Percentiles rank a stretch among this genome's conserved stretches.
Conservation (phyloP, 2,329 filamentous ascomycete genomes). For the Metarhizium sp. region DNA sequence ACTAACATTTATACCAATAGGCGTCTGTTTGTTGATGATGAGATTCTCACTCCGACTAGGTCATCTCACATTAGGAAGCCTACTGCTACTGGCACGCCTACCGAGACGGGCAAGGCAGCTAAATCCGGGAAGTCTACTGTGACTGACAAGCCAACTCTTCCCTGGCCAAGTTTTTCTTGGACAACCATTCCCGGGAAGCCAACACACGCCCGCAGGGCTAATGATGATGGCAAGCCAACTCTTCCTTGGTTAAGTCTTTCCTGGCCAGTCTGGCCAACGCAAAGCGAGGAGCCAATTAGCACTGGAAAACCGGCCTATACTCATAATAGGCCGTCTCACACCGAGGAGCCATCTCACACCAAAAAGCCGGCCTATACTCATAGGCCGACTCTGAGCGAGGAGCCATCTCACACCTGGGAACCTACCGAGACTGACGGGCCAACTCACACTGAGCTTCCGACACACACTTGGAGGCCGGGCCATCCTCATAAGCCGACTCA, state of each 20-base stretch:
- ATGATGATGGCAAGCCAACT: too few species aligned
- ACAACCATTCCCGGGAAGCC: too few species aligned
- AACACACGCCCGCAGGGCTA: too few species aligned
- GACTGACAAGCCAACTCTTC: too few species aligned
- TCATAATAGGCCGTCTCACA: not conserved
- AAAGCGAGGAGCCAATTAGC: not conserved
- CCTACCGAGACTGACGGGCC: too few species aligned
- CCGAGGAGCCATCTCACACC: not conserved
- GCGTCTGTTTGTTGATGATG: too few species aligned
- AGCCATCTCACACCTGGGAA: not conserved
- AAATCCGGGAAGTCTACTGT: not conserved
- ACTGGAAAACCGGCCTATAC: not conserved
- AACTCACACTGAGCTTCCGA: too few species aligned
- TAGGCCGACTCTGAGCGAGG: not conserved
- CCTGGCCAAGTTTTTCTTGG: not conserved
- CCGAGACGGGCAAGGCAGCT: not conserved
- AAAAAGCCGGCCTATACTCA: not conserved
- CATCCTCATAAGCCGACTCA: not conserved
- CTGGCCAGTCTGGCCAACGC: too few species aligned
- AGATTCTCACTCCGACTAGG: too few species aligned
- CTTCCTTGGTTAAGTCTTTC: too few species aligned
- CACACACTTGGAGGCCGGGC: not conserved
- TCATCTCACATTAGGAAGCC: not conserved
- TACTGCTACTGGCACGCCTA: not conserved
- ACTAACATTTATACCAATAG: too few species aligned